Conservation (phyloP, 83 land plant genomes). For the Diphasiastrum complanatum region DNA sequence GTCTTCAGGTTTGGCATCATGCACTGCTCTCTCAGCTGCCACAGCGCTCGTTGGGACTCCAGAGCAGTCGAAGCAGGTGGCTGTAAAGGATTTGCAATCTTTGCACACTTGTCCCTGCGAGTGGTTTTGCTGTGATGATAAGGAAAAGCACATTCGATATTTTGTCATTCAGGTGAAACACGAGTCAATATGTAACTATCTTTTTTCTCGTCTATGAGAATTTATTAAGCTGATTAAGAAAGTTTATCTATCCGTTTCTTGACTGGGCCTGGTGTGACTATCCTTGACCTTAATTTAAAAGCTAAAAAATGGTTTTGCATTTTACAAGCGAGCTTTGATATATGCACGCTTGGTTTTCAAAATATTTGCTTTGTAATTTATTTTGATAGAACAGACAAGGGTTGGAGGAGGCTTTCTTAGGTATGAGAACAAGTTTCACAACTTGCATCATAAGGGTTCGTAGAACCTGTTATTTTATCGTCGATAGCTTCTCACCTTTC, state of each 20-base stretch:
- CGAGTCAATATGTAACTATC: neutral
- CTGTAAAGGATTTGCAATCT: slow-evolving; percentile 52
- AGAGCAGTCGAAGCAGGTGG: slow-evolving; percentile 48
- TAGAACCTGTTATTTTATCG: neutral
- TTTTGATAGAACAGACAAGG: too few species aligned
- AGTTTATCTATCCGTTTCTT: neutral
- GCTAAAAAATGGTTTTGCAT: neutral
- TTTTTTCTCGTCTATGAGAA: neutral
- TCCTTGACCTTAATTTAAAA: neutral
- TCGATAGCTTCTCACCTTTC: neutral
- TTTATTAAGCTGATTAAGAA: neutral
- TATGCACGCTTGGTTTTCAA: too few species aligned
- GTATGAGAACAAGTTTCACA: too few species aligned
- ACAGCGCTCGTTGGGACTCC: slow-evolving; percentile 52
- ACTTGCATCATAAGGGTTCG: neutral
- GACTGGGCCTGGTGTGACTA: neutral
- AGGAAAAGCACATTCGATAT: slow-evolving; percentile 49
- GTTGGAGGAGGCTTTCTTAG: too few species aligned
- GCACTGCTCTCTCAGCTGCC: slow-evolving; percentile 36
- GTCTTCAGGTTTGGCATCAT: slow-evolving; percentile 38
- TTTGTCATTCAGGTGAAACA: slow-evolving; percentile 70
- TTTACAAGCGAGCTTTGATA: too few species aligned
- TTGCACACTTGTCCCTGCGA: slow-evolving; percentile 70
- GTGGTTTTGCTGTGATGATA: slow-evolving; percentile 82
- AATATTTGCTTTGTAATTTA: too few species aligned